These are phyloP conservation scores for Mycena chlorophos DNA, from an alignment of 768 basidiomycete species.

Conservation along the genomic window DNA sequence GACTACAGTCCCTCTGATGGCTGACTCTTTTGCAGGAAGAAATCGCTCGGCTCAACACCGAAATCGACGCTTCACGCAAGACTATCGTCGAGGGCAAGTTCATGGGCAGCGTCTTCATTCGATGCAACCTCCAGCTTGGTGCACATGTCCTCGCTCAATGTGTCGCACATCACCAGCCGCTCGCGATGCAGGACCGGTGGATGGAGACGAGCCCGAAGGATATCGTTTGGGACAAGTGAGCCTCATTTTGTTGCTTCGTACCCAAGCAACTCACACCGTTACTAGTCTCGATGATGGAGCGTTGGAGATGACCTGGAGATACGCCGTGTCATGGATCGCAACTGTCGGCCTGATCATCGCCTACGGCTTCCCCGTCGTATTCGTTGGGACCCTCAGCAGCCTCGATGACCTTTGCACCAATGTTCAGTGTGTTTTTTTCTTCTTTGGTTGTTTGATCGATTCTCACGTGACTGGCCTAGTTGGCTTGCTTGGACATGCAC, in stretches of 20 bases:
- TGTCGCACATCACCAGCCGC: constrained; percentile 55
- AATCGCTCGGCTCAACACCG: constrained; percentile 46
- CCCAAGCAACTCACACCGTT: too few species aligned
- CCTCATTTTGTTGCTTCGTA: neutral
- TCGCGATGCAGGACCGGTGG: constrained; percentile 60
- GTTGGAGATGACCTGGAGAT: constrained; percentile 54
- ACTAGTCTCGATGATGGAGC: constrained; percentile 46
- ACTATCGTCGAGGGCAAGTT: constrained; percentile 45
- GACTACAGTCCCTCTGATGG: neutral
- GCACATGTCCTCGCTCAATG: constrained; percentile 71
- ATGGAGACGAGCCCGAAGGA: constrained; percentile 57
- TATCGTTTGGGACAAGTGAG: constrained; percentile 55
- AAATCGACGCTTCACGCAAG: constrained; percentile 43
- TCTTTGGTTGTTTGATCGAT: neutral
- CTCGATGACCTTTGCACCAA: constrained; percentile 51
- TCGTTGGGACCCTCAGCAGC: constrained; percentile 66
- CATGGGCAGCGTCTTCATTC: constrained; percentile 60
- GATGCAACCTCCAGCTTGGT: constrained; percentile 71
- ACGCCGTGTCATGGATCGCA: constrained; percentile 53
- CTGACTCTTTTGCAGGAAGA: constrained; percentile 39
- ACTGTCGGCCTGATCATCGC: constrained; percentile 60
- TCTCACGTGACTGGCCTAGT: constrained; percentile 24
- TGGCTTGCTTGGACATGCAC: constrained; percentile 64
- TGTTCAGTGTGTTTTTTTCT: constrained; percentile 37
- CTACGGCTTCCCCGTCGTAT: constrained; percentile 67